phyloP scores from a whole-genome alignment of 305 asterid species.

The Solanum hybrid region DNA sequence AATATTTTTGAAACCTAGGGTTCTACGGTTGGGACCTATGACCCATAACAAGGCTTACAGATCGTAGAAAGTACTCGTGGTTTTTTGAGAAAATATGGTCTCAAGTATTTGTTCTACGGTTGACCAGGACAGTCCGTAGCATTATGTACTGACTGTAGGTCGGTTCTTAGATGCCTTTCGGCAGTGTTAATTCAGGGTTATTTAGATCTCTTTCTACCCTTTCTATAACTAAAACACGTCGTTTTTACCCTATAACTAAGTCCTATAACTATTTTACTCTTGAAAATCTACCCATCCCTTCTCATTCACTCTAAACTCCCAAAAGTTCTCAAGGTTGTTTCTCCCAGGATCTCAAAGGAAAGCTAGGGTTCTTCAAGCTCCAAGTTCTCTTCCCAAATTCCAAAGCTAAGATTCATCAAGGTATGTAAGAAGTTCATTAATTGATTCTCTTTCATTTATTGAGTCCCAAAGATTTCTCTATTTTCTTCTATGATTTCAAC shows the following conservation, averaged over 20 bases:
- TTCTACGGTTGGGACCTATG: neutral
- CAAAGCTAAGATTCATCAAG: neutral
- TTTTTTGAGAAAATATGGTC: neutral
- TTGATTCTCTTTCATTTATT: neutral
- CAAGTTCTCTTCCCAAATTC: neutral
- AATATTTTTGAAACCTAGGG: neutral
- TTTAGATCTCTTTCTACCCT: too few species aligned
- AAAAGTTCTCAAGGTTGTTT: neutral
- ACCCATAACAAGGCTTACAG: neutral
- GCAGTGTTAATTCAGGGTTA: too few species aligned
- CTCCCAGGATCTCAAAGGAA: neutral
- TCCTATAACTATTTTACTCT: neutral
- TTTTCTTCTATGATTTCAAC: too few species aligned
- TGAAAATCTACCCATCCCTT: neutral
- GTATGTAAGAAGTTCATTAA: neutral
- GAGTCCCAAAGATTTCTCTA: neutral
- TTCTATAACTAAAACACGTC: neutral
- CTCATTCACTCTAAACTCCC: neutral
- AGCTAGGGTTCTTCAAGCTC: neutral
- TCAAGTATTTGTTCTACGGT: neutral
- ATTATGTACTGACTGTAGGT: neutral
- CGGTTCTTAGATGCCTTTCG: too few species aligned
- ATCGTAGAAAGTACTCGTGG: neutral
- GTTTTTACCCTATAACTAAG: neutral
- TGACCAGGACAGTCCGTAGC: neutral